Base-by-base conservation (phyloP, 352 stramenopile genomes). In the Phytophthora litchii region DNA sequence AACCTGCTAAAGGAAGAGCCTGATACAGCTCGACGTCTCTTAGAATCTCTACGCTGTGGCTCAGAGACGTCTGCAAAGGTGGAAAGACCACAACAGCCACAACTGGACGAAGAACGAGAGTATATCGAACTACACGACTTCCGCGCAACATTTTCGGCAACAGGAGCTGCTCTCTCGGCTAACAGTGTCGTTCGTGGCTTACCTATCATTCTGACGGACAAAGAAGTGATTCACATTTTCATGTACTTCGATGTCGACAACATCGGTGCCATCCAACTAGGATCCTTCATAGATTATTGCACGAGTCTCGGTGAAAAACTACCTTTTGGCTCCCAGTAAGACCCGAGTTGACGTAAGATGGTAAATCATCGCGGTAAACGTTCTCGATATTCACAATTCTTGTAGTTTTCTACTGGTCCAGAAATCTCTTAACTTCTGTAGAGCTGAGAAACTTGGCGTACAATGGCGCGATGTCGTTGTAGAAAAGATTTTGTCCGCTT, bases 401-500 rank as follows among this genome's bases (percentile, higher is more conserved):
- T 1, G 16, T 41, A 25, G 1, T n/a, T 16, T 14, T 17, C 20
- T 43, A 70, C n/a, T 70, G 69, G 23, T 85, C 83, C 55, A 80
- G 67, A 56, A 74, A 68, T 21, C 72, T 76, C 44, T 88, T 75
- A 35, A 81, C 79, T 23, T 89, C 78, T 9, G 83, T 84, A 10
- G 83, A 89, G 20, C 80, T 84, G 16, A 92, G 46, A 25, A 92
- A 89, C 60, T 89, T 89, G 6, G 81, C 72, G 35, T 92, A 92
- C 23, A 89, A 66, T 5, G 83, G 83, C 13, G 78, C 68, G 38
- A 92, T 90, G 51, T 90, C 80, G 47, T 84, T 76, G 69, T 92
- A 88, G 19, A 92, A 86, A 6, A 86, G 73, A 51, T 83, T 89
- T 7, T 59, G 63, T 0, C 65, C 70, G 13, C 48, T 67, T 8